These are phyloP conservation scores for Nicotiana sylvestris DNA, from an alignment of 257 asterid genomes.

Conservation along the genomic window DNA sequence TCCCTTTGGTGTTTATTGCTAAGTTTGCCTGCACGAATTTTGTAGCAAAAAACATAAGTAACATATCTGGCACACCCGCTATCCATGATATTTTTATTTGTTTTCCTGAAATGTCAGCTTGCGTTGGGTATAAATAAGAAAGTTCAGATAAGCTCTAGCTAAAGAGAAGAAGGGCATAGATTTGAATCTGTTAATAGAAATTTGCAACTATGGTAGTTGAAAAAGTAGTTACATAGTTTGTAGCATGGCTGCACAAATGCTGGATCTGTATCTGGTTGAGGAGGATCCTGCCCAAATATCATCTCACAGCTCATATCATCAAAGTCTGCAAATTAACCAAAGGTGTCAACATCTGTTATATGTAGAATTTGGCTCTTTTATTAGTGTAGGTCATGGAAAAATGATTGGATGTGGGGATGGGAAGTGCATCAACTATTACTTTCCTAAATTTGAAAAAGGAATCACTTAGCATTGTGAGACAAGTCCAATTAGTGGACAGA, in stretches of 20 bases:
- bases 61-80: not conserved
- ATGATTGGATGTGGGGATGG: not conserved
- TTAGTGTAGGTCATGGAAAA: slow-evolving; percentile 11
- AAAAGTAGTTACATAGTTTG: slow-evolving; percentile 51
- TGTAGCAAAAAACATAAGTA: not conserved
- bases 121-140: no score
- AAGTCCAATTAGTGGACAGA: not conserved
- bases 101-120: not conserved
- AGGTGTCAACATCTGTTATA: not conserved
- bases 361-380: not conserved
- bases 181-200: not conserved
- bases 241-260: slow-evolving; percentile 76
- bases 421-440: slow-evolving; percentile 3
- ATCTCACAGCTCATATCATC: slow-evolving; percentile 96
- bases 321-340: slow-evolving; percentile 52
- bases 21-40: slow-evolving; percentile 54
- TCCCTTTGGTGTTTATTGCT: slow-evolving; percentile 34
- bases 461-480: slow-evolving; percentile 10
- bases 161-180: not conserved
- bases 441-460: not conserved
- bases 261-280: slow-evolving; percentile 53
- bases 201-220: not conserved
- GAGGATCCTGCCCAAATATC: slow-evolving; percentile 87
- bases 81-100: not conserved
- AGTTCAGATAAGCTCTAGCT: no score